phyloP scores from a whole-genome alignment of 805 yeast species.

The Blastobotrys americana region DNA sequence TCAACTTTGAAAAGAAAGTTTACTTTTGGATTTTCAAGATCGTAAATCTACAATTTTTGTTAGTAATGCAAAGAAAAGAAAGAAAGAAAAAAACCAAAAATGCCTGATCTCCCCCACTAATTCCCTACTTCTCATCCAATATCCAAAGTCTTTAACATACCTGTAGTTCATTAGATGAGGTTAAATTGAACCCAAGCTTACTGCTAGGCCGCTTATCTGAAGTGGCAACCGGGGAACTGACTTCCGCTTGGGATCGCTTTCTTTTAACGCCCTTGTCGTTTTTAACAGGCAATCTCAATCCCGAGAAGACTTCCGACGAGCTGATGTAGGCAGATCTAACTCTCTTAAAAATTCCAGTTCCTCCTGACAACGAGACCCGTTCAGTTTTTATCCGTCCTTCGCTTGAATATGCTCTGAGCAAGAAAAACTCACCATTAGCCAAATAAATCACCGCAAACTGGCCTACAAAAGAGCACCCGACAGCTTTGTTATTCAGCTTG shows the following conservation, averaged over 20 bases:
- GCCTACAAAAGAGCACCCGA: constrained; percentile 23
- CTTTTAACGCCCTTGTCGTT: constrained; percentile 8
- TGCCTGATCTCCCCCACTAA: too few species aligned
- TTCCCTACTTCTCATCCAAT: neutral
- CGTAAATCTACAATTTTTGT: neutral
- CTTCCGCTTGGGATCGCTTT: constrained; percentile 3
- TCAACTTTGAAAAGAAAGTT: neutral
- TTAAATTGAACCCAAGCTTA: constrained; percentile 2
- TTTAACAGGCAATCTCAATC: neutral
- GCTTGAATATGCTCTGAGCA: neutral
- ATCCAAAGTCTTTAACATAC: neutral
- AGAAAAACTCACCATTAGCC: constrained; percentile 1
- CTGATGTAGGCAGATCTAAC: neutral
- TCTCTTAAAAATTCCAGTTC: neutral
- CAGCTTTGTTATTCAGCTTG: constrained; percentile 10
- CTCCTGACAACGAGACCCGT: neutral
- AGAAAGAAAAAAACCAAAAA: too few species aligned
- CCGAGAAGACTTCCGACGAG: neutral
- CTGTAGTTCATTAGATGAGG: constrained; percentile 13
- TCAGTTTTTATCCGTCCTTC: neutral
- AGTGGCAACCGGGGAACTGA: constrained; percentile 6
- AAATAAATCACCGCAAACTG: constrained; percentile 20
- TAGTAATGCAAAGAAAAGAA: neutral
- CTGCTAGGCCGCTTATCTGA: constrained; percentile 30
- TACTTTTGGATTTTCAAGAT: neutral